Percentiles rank a stretch among this genome's conserved stretches.
These are phyloP conservation scores for Alternaria sp. DNA, from an alignment of 2,329 filamentous ascomycete species.

Conservation along the genomic window DNA sequence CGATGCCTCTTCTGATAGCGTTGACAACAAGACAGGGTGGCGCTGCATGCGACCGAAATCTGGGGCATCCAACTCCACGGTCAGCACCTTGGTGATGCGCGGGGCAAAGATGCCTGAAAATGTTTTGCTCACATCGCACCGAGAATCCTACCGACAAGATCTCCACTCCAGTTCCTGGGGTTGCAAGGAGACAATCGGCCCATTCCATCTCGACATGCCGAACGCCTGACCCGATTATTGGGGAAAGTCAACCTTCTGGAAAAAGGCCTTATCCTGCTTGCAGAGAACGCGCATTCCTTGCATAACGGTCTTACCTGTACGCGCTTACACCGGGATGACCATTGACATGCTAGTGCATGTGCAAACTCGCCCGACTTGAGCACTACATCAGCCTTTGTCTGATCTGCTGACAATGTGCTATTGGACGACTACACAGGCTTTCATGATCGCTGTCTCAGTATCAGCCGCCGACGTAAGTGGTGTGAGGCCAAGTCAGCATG, in stretches of 20 bases:
- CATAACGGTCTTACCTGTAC: not conserved
- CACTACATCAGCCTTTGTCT: not conserved
- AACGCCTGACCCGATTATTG: not conserved
- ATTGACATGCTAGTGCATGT: not conserved
- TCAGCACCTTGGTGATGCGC: not conserved
- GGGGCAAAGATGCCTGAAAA: not conserved
- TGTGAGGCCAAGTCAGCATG: slow-evolving; percentile 9
- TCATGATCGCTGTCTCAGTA: slow-evolving; percentile 3
- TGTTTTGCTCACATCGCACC: not conserved
- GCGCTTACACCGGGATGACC: not conserved
- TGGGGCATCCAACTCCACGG: not conserved
- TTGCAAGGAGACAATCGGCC: slow-evolving; percentile 9
- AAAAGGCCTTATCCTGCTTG: not conserved
- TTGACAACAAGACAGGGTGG: not conserved
- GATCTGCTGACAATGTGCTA: not conserved
- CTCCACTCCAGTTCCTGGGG: slow-evolving; percentile 10
- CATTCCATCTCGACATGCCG: slow-evolving; percentile 26
- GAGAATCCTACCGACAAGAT: slow-evolving; percentile 9
- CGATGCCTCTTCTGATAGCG: not conserved
- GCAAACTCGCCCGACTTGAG: not conserved
- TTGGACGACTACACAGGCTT: not conserved
- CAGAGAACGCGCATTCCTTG: not conserved
- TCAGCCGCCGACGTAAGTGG: slow-evolving; percentile 37
- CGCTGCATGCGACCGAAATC: slow-evolving; percentile 13
- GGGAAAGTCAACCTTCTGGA: not conserved